Base-by-base conservation (phyloP, 2,329 filamentous ascomycete genomes). In the Penicillium sp. region DNA sequence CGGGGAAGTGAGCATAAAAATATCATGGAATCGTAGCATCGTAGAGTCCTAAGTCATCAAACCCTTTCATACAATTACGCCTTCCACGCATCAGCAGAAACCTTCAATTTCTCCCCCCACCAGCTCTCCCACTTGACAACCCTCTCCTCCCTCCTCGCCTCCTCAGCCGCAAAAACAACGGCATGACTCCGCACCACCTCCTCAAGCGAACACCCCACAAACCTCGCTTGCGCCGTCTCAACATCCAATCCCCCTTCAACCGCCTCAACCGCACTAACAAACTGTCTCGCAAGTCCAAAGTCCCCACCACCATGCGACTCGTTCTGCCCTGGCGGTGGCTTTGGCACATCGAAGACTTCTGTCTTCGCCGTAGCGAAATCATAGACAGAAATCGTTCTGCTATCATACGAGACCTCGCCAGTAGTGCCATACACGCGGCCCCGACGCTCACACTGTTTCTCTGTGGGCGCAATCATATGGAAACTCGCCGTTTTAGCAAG, bases 401-500 rank as follows among this genome's bases (percentile, higher is more conserved):
- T 91, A 75, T 97, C 92, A 61, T 95, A 94, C 64, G 86, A 85
- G 29, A 97, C 85, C 74, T 97, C 93, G 42, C 93, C 94, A 49
- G 85, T 79, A 0, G 89, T 89, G 47, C 94, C 94, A 74, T 97
- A 96, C 45, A 97, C 85, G 57, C 90, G 80, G 0, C 90, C 92
- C 57, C 92, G 88, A 4, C 94, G 86, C 62, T 96, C 84, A 72
- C 93, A 97, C 63, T 95, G 88, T 69, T 88, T 88, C 69, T 90
- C 86, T 0, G 92, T 96, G 59, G 92, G 90, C 2, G 93, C 92
- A 2, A 93, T 88, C 93, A 97, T 97, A 74, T 97, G 93, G 71
- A 97, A 89, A 2, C 86, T 86, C 1, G 92, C 93, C 16, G 88
- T 91, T 77, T 97, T 97, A 42, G 90, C 85, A 2, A 85, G 85